phyloP scores from a whole-genome alignment of 2,329 filamentous ascomycete genomes.

The Diaporthe australafricana region DNA sequence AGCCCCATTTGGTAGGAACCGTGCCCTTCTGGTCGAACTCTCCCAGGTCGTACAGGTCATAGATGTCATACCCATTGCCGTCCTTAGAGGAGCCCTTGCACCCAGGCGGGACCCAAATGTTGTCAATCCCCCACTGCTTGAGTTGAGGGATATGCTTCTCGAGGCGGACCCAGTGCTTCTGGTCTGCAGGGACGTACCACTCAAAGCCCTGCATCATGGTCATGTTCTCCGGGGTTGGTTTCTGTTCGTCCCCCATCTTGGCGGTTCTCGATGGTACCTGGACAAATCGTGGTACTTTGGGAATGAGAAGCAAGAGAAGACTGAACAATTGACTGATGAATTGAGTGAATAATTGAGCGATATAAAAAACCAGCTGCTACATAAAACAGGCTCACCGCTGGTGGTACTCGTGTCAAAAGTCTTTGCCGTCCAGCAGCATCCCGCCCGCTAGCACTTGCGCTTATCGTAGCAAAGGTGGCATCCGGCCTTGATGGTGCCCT shows the following conservation, averaged over 20 bases:
- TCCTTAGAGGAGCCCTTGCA: slow-evolving; percentile 75
- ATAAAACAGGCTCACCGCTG: background rate
- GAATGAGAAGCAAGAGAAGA: background rate
- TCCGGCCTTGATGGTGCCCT: slow-evolving; percentile 16
- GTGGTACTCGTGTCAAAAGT: background rate
- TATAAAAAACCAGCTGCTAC: background rate
- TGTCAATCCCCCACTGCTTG: slow-evolving; percentile 71
- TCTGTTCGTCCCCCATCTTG: slow-evolving; percentile 41
- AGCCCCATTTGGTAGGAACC: slow-evolving; percentile 76
- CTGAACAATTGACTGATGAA: background rate
- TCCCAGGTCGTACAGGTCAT: slow-evolving; percentile 76
- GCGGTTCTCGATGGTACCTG: background rate
- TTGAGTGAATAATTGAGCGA: background rate
- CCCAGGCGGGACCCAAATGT: slow-evolving; percentile 77
- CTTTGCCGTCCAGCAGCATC: background rate
- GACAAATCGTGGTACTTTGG: background rate
- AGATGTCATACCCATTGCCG: slow-evolving; percentile 77
- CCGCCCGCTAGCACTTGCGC: slow-evolving; percentile 13
- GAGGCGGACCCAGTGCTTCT: slow-evolving; percentile 73
- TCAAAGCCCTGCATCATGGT: slow-evolving; percentile 79
- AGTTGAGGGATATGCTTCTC: slow-evolving; percentile 66
- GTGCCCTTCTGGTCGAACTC: slow-evolving; percentile 80
- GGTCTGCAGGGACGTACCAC: slow-evolving; percentile 76
- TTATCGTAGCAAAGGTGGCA: slow-evolving; percentile 22
- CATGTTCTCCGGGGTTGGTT: slow-evolving; percentile 56